Evolutionary conservation across 345 rosid genomes (phyloP).

Genomic region (Moricandia moricandioides): DNA sequence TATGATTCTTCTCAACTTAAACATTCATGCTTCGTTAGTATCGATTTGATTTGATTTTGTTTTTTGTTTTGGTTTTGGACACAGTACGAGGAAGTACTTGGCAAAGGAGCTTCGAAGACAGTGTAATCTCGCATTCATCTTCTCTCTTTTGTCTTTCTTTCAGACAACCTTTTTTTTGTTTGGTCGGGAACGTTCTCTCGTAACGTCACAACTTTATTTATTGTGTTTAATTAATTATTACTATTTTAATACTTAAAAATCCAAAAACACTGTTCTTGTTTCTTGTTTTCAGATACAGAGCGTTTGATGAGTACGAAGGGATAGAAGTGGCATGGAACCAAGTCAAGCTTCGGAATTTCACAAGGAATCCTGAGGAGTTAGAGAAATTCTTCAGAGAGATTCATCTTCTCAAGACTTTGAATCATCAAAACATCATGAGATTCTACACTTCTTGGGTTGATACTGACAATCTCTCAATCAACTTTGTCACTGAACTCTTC

Average conservation of each 20-base stretch:
- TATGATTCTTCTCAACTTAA: constrained; percentile 3
- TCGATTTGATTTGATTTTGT: neutral
- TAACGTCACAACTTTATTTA: constrained; percentile 10
- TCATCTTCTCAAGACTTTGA: constrained; percentile 86
- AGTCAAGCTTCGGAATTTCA: constrained; percentile 87
- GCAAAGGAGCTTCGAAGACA: constrained; percentile 94
- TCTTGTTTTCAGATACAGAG: constrained; percentile 59
- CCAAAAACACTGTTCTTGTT: constrained; percentile 13
- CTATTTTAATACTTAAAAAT: neutral
- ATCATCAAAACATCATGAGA: constrained; percentile 90
- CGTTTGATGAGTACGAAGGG: constrained; percentile 88
- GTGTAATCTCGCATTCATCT: constrained; percentile 62
- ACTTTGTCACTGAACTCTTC: constrained; percentile 96
- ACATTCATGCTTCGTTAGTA: neutral
- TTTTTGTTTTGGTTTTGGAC: constrained; percentile 18
- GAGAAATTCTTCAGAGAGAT: constrained; percentile 94
- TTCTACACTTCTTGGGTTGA: constrained; percentile 96
- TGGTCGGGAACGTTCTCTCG: constrained; percentile 6
- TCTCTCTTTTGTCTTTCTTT: constrained; percentile 7
- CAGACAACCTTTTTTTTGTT: neutral
- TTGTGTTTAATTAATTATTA: neutral
- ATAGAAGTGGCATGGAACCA: constrained; percentile 99
- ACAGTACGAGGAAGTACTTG: constrained; percentile 96
- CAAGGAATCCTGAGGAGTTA: constrained; percentile 81
- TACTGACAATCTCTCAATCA: constrained; percentile 72